A percentile compares a stretch with the other conserved stretches of the same genome.
Evolutionary conservation across 1,284 basidiomycete species (phyloP).

Genomic region (Heterobasidion annosum): DNA sequence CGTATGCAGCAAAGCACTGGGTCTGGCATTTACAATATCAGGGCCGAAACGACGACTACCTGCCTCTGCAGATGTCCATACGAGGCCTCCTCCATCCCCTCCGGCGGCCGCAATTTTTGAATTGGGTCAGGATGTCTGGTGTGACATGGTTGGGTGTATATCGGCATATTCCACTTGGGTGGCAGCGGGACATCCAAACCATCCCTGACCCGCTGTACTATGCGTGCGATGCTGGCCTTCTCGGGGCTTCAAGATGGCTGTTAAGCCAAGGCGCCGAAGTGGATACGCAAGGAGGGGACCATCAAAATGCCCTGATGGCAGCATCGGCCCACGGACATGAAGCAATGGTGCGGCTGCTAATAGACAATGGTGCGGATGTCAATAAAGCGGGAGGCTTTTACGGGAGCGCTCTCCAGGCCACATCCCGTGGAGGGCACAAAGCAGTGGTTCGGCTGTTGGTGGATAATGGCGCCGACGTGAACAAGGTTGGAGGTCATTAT

Average conservation of each 20-base stretch:
- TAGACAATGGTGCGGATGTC: neutral
- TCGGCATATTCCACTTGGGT: no score
- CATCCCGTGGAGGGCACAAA: neutral
- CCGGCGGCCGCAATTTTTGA: no score
- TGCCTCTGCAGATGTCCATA: no score
- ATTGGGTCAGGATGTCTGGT: no score
- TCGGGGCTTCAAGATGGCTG: neutral
- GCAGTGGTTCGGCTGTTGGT: neutral
- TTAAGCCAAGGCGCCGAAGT: neutral
- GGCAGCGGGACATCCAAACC: no score
- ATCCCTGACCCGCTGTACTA: neutral
- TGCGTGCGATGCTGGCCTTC: neutral
- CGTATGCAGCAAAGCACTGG: neutral
- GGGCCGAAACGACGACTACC: no score
- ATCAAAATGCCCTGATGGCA: neutral
- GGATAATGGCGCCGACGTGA: neutral
- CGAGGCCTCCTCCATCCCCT: no score
- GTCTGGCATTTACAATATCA: neutral
- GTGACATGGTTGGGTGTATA: no score
- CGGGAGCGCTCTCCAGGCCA: neutral
- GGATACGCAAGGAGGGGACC: neutral
- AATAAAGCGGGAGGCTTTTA: neutral
- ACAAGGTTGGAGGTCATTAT: neutral
- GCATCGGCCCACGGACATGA: neutral
- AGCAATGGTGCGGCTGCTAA: neutral